Base-by-base conservation (phyloP, 1,139 yeast species). In the Diutina sp. region DNA sequence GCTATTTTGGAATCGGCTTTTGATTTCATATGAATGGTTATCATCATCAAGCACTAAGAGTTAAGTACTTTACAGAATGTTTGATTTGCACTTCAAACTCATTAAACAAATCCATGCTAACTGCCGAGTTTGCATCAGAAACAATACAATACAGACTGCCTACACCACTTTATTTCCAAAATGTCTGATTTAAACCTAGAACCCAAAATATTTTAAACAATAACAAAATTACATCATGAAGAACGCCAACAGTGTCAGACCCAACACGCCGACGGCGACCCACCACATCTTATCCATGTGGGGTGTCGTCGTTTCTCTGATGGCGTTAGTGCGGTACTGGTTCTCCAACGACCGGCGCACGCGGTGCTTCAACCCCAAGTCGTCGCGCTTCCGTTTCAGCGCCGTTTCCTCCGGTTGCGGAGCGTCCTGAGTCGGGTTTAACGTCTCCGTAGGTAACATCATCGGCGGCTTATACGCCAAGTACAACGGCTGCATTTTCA, bases 361-460 rank as follows among this genome's bases (percentile, higher is more conserved):
- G 60, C 76, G 71, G 55, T 68, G 71, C 63, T 80, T 73, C 60
- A 80, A 67, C 21, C 45, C 44, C 76, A 73, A 61, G 61, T 46
- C 61, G 16, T 74, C 62, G 55, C 67, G 68, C 28, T 50, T 50
- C 21, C 29, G 21, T 18, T 50, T 50, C 41, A 7, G 12, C 25
- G 11, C 46, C 38, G 77, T 70, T 55, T 72, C 72, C 28, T 73
- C 72, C 2, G 74, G 73, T 8, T 66, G 66, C n/a, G 48, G 30
- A 6, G n/a, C 48, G 9, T 38, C 35, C 54, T 76, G 76, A 3
- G 97, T 89, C 35, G 98, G 98, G 69, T 90, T 91, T 77, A 93
- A 75, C 1, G 97, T 91, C 58, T 71, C 72, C 1, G 99, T 93
- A 28, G 99, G 99, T 61, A 93, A 80, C 99, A 93, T 93, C 80